Base-by-base conservation (phyloP, 2,329 filamentous ascomycete genomes). In the Cercospora sp. region DNA sequence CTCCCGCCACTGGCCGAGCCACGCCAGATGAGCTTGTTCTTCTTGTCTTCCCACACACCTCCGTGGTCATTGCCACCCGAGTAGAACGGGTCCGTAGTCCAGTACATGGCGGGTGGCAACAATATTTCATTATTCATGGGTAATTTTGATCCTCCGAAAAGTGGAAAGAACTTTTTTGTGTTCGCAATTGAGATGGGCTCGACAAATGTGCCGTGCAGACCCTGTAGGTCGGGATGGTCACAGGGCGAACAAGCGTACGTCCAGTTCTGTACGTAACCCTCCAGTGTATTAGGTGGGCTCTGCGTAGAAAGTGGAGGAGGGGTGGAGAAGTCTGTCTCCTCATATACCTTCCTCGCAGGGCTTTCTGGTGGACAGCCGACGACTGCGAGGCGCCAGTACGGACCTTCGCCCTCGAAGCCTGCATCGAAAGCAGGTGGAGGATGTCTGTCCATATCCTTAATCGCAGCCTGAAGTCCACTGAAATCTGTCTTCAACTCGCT, bases 41-140 rank as follows among this genome's bases (percentile, higher is more conserved):
- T 76, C 74, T 86, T 86, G 8, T 78, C 63, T 3, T 76, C 71
- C 84, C 84, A 85, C 0, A 69, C 28, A 3, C 73, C 77, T 0
- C 80, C 81, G 43, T 83, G 78, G 1, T 75, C 66, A 1, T 81
- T 75, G 3, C 80, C 80, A 5, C 80, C 81, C 1, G 79, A 79
- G 70, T 83, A 85, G 37, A 79, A 77, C 4, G 79, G 78, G 40
- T 82, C 78, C 8, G 81, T 74, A 3, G 79, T 80, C 79, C 82
- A 84, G 76, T 85, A 85, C 77, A 84, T 83, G 7, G 83, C 80
- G 0, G 83, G 78, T 0, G 84, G 84, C 4, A 85, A 77, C 6
- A 85, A 76, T 60, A 86, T 85, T 65, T 85, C 84, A 69, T 85
- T 85, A 76, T 84, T 85, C 74, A 82, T 78, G 1, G 80, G 75